Evolutionary conservation across 2,329 filamentous ascomycete genomes (phyloP), one percentile per base, ranked within the genome.

Genomic region (Penicillium sclerotigenum): DNA sequence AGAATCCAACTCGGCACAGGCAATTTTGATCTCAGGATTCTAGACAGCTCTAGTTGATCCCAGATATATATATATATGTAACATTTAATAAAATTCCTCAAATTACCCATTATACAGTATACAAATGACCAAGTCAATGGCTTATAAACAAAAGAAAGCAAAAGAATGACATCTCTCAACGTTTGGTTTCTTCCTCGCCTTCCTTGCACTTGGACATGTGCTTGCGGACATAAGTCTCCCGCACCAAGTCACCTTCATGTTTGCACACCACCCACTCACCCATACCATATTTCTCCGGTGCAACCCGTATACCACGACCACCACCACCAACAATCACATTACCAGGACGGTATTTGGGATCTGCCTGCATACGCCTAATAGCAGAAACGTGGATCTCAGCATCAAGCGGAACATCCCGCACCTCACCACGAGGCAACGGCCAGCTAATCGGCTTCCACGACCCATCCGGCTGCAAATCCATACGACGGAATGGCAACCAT

Each of bases 301-400:
- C 89, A 9, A 65, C 75, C 26, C 83, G 79, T 1, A 85, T 78
- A 0, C 89, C 90, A 29, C 89, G 78, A 0, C 90, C 90, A 16
- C 90, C 90, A 1, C 90, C 90, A 0, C 90, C 90, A 3, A 92
- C 74, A 58, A 94, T 91, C 51, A 94, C 71, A 59, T 94, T 94
- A 0, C 90, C 90, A 0, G 90, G 90, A 0, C 90, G 80, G 65
- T 93, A 94, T 0, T 64, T 76, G 1, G 78, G 68, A 57, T 91
- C 82, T 8, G 76, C 72, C 45, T 84, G 71, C 85, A 94, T 87
- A 7, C 90, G 81, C 18, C 83, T 83, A 55, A 94, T 85, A 0
- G 90, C 90, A 22, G 86, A 89, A 40, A 85, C 83, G 65, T 94
- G 90, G 2, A 94, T 82, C 22, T 85, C 79, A 0, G 86, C 89